Evolutionary conservation across 352 stramenopile species (phyloP).

Genomic region (Hyaloperonospora arabidopsidis): DNA sequence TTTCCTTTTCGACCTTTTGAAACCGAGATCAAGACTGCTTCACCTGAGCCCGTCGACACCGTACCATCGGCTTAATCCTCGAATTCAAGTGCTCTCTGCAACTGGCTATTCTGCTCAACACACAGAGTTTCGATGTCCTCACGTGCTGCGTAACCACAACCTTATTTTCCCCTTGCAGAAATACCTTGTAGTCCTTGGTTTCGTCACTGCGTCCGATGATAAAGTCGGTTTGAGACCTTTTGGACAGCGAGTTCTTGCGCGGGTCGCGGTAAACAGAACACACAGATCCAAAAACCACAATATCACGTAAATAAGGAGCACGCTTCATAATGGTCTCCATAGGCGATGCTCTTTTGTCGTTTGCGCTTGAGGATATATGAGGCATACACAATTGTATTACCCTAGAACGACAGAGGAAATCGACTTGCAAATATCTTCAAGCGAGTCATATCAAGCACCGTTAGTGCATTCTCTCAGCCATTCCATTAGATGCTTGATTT

Average conservation of each 20-base stretch:
- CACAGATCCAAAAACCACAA: constrained; percentile 11
- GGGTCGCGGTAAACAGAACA: constrained; percentile 7
- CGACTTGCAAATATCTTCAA: background rate
- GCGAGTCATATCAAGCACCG: background rate
- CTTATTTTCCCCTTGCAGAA: background rate
- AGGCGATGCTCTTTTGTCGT: constrained; percentile 4
- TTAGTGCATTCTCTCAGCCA: too few species aligned
- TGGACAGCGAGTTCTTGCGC: background rate
- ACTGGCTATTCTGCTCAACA: background rate
- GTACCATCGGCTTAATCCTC: background rate
- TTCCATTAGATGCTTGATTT: too few species aligned
- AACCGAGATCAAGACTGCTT: too few species aligned
- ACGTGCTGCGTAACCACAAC: constrained; percentile 3
- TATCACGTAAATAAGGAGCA: background rate
- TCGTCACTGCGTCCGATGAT: constrained; percentile 3
- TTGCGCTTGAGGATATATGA: constrained; percentile 20
- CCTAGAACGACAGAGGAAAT: background rate
- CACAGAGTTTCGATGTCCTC: constrained; percentile 9
- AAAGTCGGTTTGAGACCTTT: background rate
- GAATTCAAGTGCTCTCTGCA: too few species aligned
- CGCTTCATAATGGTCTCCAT: constrained; percentile 9
- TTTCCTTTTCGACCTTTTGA: too few species aligned
- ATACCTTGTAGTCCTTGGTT: constrained; percentile 12
- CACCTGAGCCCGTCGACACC: too few species aligned
- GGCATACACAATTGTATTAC: constrained; percentile 15